A percentile compares a stretch with the other conserved stretches of the same genome.
These are phyloP conservation scores for Ustulina deusta DNA, from an alignment of 2,329 filamentous ascomycete species.

Conservation along the genomic window DNA sequence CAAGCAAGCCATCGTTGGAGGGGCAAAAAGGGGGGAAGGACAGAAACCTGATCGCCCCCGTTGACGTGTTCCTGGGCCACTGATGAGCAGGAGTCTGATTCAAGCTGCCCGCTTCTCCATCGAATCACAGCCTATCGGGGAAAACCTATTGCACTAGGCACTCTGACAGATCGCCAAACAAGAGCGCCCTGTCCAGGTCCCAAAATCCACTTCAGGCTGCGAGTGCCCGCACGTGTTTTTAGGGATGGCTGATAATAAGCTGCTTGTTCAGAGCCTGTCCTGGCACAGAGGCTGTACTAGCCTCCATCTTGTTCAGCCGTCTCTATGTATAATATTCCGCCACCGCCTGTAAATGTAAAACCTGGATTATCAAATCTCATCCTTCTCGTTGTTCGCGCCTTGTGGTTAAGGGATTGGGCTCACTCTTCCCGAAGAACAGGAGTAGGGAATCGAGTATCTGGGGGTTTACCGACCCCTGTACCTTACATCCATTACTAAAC, in stretches of 20 bases:
- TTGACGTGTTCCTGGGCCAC: slow-evolving; percentile 38
- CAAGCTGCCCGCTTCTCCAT: slow-evolving; percentile 24
- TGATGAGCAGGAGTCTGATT: slow-evolving; percentile 35
- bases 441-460: background rate
- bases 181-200: slow-evolving; percentile 24
- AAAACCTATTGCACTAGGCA: slow-evolving; percentile 4
- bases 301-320: slow-evolving; percentile 10
- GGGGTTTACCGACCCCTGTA: slow-evolving; percentile 28
- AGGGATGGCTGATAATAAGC: slow-evolving; percentile 27
- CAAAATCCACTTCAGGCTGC: slow-evolving; percentile 40
- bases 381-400: slow-evolving; percentile 12
- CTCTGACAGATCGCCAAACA: slow-evolving; percentile 29
- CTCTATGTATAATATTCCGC: background rate
- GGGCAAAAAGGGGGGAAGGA: slow-evolving; percentile 20
- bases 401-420: slow-evolving; percentile 24
- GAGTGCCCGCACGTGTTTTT: slow-evolving; percentile 41
- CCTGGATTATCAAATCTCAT: slow-evolving; percentile 6
- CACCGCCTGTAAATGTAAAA: too few species aligned
- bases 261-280: slow-evolving; percentile 6
- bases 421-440: slow-evolving; percentile 3
- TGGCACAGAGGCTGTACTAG: background rate
- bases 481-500: slow-evolving; percentile 25
- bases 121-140: slow-evolving; percentile 30
- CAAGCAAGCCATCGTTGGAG: slow-evolving; percentile 24
- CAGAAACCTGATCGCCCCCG: slow-evolving; percentile 24